Evolutionary conservation across 1,284 basidiomycete species (phyloP).

Genomic region (Tylopilus sp.): DNA sequence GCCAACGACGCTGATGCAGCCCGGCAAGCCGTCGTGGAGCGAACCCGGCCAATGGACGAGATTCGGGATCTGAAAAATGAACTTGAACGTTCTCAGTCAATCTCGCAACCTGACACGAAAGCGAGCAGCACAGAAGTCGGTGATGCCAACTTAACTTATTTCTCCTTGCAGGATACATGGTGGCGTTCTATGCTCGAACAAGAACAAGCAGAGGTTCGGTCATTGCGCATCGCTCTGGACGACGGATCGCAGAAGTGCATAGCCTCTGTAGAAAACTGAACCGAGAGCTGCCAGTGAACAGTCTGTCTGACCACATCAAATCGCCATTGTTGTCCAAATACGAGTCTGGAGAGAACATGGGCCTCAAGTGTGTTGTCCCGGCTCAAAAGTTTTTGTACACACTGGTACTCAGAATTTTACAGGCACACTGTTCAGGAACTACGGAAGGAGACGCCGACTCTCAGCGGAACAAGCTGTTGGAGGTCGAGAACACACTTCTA

Average conservation of each 20-base stretch:
- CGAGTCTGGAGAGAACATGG: slow-evolving; percentile 74
- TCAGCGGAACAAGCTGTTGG: slow-evolving; percentile 76
- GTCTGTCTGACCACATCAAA: slow-evolving; percentile 45
- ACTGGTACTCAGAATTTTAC: slow-evolving; percentile 15
- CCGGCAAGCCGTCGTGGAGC: slow-evolving; percentile 59
- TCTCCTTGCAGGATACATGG: slow-evolving; percentile 31
- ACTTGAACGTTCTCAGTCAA: slow-evolving; percentile 53
- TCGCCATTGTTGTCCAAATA: slow-evolving; percentile 61
- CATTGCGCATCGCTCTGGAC: slow-evolving; percentile 51
- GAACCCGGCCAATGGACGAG: slow-evolving; percentile 60
- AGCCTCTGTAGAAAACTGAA: slow-evolving; percentile 65
- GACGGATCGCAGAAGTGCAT: slow-evolving; percentile 67
- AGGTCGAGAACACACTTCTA: slow-evolving; percentile 82
- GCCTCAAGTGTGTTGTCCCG: slow-evolving; percentile 70
- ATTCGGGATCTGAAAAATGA: slow-evolving; percentile 61
- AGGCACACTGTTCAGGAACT: slow-evolving; percentile 91
- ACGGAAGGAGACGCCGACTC: slow-evolving; percentile 80
- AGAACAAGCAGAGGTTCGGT: slow-evolving; percentile 52
- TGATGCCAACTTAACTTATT: slow-evolving; percentile 16
- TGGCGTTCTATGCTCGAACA: slow-evolving; percentile 52
- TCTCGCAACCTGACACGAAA: slow-evolving; percentile 19
- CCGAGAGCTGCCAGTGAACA: slow-evolving; percentile 63
- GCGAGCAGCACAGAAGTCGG: slow-evolving; percentile 25
- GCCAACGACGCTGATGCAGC: slow-evolving; percentile 47
- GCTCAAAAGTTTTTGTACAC: slow-evolving; percentile 2